Evolutionary conservation across 371 early-diverging fungal genomes (phyloP), one percentile per base, ranked within the genome.

Genomic region (Nematocida minor): DNA sequence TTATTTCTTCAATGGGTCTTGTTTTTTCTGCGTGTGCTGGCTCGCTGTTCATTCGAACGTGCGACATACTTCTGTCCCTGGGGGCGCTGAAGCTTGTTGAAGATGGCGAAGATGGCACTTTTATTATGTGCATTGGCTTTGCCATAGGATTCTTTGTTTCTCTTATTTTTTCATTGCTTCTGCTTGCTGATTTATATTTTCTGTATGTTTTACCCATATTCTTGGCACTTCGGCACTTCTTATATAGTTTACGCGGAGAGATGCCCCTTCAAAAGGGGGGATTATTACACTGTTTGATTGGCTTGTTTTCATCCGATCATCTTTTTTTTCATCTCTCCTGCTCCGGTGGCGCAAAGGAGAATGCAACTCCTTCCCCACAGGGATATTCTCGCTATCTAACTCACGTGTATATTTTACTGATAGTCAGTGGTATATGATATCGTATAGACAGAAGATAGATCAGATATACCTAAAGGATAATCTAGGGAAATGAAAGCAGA

Each of bases 1-100:
- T 69, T 40, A 69, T 69, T 55, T 69, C 60, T 60, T 60, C 69
- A 51, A 51, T 51, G 11, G 51, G 51, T 22, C 51, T 51, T 9
- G 51, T 6, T n/a, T n/a, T 22, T 31, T 22, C 32, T 14, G 57
- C 18, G 2, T 40, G 42, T 14, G 7, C 6, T 18, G 40, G 36
- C 41, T 25, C 20, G 53, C 44, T 22, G 4, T 16, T 40, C 22
- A 11, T 32, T 4, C 47, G 53, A 9, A 48, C 54, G 14, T 34
- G 7, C 40, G 38, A 16, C 31, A 7, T 57, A 1, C 22, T 38
- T 34, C 36, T 67, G 55, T 54, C 25, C 27, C 25, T 32, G 11
- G 18, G 49, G 55, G 7, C 57, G 55, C 49, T 29, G 49, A 7
- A 7, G 22, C 36, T 36, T 11, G 34, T 16, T 36, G 36, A 34